Evolutionary conservation across 208 protist genomes (phyloP).

Genomic region (Entamoeba histolytica): DNA sequence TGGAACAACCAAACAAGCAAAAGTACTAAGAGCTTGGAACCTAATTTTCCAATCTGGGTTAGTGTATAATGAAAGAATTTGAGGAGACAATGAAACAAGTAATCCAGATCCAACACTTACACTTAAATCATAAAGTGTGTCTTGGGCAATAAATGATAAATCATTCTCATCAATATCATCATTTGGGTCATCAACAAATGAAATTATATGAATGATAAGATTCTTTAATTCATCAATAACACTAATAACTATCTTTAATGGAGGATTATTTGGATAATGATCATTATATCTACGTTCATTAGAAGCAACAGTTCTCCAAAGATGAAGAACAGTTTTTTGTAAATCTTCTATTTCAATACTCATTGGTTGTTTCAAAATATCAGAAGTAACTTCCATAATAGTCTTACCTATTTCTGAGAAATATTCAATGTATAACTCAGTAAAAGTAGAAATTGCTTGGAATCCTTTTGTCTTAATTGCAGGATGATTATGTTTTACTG

Average conservation of each 20-base stretch:
- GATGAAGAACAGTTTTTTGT: background rate
- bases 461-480: background rate
- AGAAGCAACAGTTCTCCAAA: background rate
- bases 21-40: background rate
- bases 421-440: background rate
- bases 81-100: background rate
- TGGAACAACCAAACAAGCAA: background rate
- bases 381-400: background rate
- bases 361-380: background rate
- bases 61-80: background rate
- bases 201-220: background rate
- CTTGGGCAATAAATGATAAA: background rate
- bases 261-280: background rate
- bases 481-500: background rate
- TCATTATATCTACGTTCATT: background rate
- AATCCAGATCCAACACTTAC: background rate
- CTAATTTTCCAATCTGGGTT: background rate
- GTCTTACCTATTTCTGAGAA: background rate
- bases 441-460: background rate
- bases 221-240: background rate
- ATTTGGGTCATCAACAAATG: background rate
- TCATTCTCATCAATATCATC: background rate
- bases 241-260: no score
- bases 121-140: background rate
- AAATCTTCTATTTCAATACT: background rate